Evolutionary conservation across 192 early-diverging fungal species (phyloP).

Genomic region (Geranomyces variabilis): DNA sequence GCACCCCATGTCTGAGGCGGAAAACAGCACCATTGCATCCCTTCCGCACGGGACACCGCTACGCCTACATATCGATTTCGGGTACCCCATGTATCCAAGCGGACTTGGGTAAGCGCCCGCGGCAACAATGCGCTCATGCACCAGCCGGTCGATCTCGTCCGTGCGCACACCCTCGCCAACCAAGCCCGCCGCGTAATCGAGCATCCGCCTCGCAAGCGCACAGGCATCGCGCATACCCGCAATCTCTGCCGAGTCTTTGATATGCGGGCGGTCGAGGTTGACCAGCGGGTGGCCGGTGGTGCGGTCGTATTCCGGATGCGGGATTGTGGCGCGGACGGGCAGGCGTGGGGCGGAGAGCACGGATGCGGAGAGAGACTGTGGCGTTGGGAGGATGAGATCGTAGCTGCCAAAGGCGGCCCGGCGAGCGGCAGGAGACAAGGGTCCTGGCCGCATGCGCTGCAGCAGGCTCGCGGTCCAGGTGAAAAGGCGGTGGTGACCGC

Average conservation of each 20-base stretch:
- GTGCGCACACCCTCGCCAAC: slow-evolving; percentile 20
- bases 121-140: slow-evolving; percentile 61
- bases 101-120: slow-evolving; percentile 74
- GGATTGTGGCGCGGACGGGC: slow-evolving; percentile 21
- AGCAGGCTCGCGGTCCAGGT: not conserved
- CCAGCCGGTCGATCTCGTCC: slow-evolving; percentile 30
- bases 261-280: slow-evolving; percentile 11
- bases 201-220: slow-evolving; percentile 16
- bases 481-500: not conserved
- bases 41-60: too few species aligned
- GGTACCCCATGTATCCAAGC: slow-evolving; percentile 77
- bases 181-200: not conserved
- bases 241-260: slow-evolving; percentile 18
- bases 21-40: not conserved
- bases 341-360: slow-evolving; percentile 4
- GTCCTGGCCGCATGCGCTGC: not conserved
- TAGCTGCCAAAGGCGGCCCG: slow-evolving; percentile 25
- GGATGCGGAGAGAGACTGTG: not conserved
- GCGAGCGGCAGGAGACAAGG: slow-evolving; percentile 14
- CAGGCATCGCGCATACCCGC: slow-evolving; percentile 19
- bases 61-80: slow-evolving; percentile 65
- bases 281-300: slow-evolving; percentile 24
- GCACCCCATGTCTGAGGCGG: not conserved
- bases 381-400: slow-evolving; percentile 22
- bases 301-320: slow-evolving; percentile 23